Evolutionary conservation across 257 asterid species (phyloP).

Genomic region (Solanum medicagineum): DNA sequence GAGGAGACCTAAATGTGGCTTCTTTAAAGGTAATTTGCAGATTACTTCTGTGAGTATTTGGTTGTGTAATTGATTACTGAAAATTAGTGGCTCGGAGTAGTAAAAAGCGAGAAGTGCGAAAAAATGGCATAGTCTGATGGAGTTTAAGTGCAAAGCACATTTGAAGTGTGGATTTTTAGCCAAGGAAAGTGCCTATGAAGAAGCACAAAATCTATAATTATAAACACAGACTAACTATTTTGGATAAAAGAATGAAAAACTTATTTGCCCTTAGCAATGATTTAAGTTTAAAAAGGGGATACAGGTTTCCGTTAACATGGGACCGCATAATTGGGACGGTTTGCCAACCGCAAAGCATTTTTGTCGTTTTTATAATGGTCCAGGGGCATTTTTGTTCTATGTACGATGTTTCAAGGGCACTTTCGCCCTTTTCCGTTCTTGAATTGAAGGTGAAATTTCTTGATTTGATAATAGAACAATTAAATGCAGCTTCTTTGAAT

Average conservation of each 20-base stretch:
- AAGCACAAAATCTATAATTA: background rate
- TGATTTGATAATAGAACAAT: background rate
- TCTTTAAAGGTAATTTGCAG: background rate
- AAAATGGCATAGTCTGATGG: background rate
- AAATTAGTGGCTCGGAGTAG: background rate
- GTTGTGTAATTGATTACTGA: background rate
- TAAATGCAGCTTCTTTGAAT: background rate
- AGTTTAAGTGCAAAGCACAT: background rate
- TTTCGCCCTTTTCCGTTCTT: background rate
- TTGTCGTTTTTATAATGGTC: background rate
- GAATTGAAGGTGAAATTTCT: background rate
- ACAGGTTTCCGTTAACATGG: background rate
- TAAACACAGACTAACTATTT: background rate
- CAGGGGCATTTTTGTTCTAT: background rate
- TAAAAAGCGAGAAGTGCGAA: background rate
- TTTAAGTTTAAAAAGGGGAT: background rate
- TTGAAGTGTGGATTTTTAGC: background rate
- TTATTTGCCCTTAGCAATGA: background rate
- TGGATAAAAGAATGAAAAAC: background rate
- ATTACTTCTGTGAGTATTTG: background rate
- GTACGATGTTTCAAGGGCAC: background rate
- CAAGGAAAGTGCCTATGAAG: background rate
- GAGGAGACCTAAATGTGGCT: background rate
- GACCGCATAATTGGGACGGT: background rate
- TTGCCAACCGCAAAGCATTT: background rate